Evolutionary conservation across 2,329 filamentous ascomycete genomes (phyloP), one percentile per base, ranked within the genome.

Genomic region (Massarina eburnea): DNA sequence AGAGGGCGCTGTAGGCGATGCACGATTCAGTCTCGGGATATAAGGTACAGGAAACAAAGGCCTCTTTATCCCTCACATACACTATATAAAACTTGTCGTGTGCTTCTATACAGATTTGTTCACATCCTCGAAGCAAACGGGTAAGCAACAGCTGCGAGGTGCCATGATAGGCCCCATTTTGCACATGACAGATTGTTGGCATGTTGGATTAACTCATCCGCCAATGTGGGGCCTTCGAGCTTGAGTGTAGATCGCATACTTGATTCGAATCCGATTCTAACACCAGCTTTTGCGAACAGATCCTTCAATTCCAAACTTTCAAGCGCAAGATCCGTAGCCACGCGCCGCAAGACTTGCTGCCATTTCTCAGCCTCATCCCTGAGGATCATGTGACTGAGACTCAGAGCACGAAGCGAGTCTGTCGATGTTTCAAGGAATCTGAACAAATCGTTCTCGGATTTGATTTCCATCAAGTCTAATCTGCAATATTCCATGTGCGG

Each of bases 141-240:
- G 51, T 63, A 63, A 9, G 52, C 42, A 33, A 56, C 46, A 18
- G 48, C 45, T 12, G 51, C 52, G 14, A 59, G 34, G 49, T 52
- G 51, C 55, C 52, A 62, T 20, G 48, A 46, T 18, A 52, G 50
- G 2, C 50, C 53, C 41, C 47, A 53, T 20, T 47, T 42, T 7
- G 43, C 47, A 35, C 32, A 24, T 3, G 40, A 22, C 14, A 54
- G 38, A 0, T 43, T n/a, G 4, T 39, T 35, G 2, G 55, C 35
- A 15, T 46, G 40, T 7, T 41, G 10, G 17, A 35, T 30, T 12
- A 63, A 17, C 8, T 42, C 34, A 9, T 41, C 33, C 17, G 38
- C 43, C 36, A 58, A 41, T 4, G 48, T 42, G 2, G 41, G 45
- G 5, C 41, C 51, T 8, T 33, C 17, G 3, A 48, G 41, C 35